Percentiles rank a stretch among this genome's conserved stretches.
These are phyloP conservation scores for Desmodesmus armatus DNA, from an alignment of 139 green algal species.

Conservation along the genomic window DNA sequence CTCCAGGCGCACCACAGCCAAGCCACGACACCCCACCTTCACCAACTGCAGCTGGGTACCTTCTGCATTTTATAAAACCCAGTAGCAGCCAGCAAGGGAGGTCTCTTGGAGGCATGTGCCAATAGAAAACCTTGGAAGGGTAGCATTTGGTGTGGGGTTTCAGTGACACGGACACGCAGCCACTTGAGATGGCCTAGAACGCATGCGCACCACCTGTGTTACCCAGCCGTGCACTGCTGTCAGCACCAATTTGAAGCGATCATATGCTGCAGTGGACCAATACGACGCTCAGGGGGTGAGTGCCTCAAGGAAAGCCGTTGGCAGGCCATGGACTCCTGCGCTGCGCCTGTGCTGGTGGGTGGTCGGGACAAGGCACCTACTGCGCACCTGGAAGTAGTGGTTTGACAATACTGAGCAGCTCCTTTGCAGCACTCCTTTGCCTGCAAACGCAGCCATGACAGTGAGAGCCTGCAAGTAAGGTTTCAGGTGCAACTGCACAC, in stretches of 20 bases:
- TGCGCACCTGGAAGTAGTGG: conserved; percentile 3
- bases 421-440: neutral
- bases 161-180: neutral
- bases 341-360: neutral
- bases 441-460: neutral
- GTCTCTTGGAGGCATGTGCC: neutral
- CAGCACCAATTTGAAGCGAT: neutral
- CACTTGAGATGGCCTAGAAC: neutral
- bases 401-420: conserved; percentile 6
- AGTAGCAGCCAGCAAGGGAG: neutral
- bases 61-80: too few species aligned
- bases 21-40: conserved; percentile 4
- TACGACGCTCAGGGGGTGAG: neutral
- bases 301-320: neutral
- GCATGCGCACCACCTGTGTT: neutral
- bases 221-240: neutral
- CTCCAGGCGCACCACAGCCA: conserved; percentile 14
- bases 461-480: neutral
- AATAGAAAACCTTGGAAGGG: neutral
- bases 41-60: conserved; percentile 29
- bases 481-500: neutral
- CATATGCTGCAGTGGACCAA: neutral
- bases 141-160: neutral
- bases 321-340: neutral
- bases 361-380: neutral